Base-by-base conservation (phyloP, 371 early-diverging fungal species). In the Ordospora colligata region DNA sequence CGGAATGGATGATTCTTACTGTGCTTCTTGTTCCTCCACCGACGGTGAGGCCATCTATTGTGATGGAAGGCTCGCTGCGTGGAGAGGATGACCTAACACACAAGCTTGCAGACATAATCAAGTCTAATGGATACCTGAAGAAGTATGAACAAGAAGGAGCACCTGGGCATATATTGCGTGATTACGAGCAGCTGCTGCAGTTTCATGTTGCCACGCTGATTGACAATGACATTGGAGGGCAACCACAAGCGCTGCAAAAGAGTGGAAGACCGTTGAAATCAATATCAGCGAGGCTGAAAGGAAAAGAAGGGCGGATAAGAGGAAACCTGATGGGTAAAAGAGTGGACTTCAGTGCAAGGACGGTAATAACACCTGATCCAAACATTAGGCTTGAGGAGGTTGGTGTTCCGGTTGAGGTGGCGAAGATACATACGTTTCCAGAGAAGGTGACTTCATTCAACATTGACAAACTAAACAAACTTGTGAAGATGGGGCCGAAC, bases 281-380 rank as follows among this genome's bases (percentile, higher is more conserved):
- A 17, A 92, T 99, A 73, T 89, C 94, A 72, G 94, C 95, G 19
- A 88, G 99, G 79, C 87, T 99, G 67, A 96, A 97, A 88, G 97
- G 97, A 73, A 99, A 99, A 84, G 99, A 99, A 87, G 99, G 97
- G 49, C 91, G 97, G 76, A 87, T 99, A 64, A 90, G 99, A 85
- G 96, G 96, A 63, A 97, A 99, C 84, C 85, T 99, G 79, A 99
- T 99, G 99, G 99, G 99, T 63, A 99, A 99, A 85, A 92, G 99
- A 86, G 97, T 99, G 0, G 97, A 97, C 85, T 99, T 97, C 84
- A 93, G 94, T 51, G 97, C 99, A 6, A 91, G 99, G 83, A 95
- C 96, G 3, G 99, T 99, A 69, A 97, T 99, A 84, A 95, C 99
- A 2, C 95, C 96, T 71, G 99, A 99, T 84, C 95, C 97, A 46